phyloP scores from a whole-genome alignment of 345 rosid genomes.

The Citrus sp. region DNA sequence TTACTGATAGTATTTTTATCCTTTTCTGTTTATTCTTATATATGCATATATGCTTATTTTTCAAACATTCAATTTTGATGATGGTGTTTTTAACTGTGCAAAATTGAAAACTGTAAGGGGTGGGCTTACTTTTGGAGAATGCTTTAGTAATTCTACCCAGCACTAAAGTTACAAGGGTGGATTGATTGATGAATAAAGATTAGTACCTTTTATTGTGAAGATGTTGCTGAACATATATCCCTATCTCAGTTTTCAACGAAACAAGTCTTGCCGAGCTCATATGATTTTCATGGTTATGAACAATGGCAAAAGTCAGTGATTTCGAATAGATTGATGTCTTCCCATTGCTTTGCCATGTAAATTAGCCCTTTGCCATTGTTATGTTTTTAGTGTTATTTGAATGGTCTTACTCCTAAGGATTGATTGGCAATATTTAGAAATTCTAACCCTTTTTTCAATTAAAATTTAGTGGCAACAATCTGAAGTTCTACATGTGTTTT shows the following conservation, averaged over 20 bases:
- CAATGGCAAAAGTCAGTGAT: background rate
- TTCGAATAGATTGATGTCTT: background rate
- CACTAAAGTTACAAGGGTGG: background rate
- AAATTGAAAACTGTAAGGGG: background rate
- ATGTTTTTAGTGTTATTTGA: background rate
- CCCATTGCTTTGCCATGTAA: background rate
- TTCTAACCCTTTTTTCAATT: background rate
- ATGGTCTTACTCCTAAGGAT: background rate
- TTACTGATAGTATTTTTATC: background rate
- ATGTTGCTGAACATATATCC: background rate
- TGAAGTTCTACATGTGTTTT: constrained; percentile 16
- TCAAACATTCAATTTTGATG: too few relatives aligned
- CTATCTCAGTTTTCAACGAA: background rate
- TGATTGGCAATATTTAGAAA: background rate
- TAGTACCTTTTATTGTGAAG: background rate
- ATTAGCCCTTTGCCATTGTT: background rate
- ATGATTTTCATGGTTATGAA: background rate
- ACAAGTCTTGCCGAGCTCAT: background rate
- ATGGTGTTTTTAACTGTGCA: background rate
- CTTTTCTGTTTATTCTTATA: too few relatives aligned
- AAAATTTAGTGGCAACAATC: background rate
- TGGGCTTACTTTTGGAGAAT: background rate
- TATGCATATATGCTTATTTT: too few relatives aligned
- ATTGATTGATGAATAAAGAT: background rate
- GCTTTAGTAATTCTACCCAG: background rate